Evolutionary conservation across 192 early-diverging fungal genomes (phyloP).

Genomic region (Backusella morwellensis): DNA sequence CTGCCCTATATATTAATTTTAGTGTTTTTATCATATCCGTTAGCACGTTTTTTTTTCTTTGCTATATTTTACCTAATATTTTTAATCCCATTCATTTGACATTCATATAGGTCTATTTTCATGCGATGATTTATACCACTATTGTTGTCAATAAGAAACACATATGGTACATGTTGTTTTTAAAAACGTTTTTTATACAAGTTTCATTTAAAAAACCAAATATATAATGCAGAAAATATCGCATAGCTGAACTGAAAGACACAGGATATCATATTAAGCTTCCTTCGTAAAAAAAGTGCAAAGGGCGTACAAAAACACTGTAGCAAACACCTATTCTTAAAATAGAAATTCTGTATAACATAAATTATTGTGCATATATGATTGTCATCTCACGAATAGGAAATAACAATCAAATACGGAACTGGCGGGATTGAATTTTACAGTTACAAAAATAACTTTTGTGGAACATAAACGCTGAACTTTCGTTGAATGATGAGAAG

Average conservation of each 20-base stretch:
- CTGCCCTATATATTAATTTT: neutral
- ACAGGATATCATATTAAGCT: neutral
- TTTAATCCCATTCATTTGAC: neutral
- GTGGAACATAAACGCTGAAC: neutral
- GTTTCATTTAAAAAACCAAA: neutral
- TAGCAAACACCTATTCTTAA: neutral
- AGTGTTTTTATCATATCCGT: neutral
- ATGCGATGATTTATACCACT: neutral
- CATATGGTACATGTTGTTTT: neutral
- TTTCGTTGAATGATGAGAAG: neutral
- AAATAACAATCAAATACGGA: conserved; percentile 1
- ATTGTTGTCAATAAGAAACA: neutral
- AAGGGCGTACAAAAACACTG: neutral
- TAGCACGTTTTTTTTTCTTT: neutral
- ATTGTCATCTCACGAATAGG: conserved; percentile 3
- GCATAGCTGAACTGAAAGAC: neutral
- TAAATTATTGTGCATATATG: conserved; percentile 3
- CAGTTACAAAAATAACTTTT: conserved; percentile 4
- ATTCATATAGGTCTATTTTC: neutral
- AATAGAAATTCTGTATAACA: conserved; percentile 2
- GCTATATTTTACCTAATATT: neutral
- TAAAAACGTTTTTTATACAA: neutral
- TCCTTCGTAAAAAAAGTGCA: neutral
- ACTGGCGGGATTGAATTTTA: neutral
- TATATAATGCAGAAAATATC: neutral